These are phyloP conservation scores for Globisporangium polare DNA, from an alignment of 352 stramenopile species.

Conservation along the genomic window DNA sequence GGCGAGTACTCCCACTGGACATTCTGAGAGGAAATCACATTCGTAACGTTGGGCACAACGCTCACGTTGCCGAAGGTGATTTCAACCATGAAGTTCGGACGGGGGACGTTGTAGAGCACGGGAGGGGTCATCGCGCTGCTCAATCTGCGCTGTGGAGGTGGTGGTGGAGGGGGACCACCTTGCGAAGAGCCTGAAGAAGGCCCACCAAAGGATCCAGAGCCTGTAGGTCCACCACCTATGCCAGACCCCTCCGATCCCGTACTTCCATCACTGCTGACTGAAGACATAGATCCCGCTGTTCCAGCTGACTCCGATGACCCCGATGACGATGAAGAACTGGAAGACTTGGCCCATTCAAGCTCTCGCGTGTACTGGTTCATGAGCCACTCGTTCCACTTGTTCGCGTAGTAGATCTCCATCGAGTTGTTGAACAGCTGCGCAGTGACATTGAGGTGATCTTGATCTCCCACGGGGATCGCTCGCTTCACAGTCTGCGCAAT, in stretches of 20 bases:
- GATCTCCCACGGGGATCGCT: slow-evolving; percentile 12
- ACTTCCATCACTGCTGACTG: not conserved
- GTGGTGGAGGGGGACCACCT: not conserved
- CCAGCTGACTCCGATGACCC: not conserved
- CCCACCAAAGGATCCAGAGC: too few relatives aligned
- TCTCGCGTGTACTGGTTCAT: slow-evolving; percentile 13
- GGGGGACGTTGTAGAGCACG: slow-evolving; percentile 17
- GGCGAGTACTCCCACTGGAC: slow-evolving; percentile 1
- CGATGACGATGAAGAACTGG: not conserved
- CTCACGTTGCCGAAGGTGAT: slow-evolving; percentile 32
- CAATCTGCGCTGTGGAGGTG: slow-evolving; percentile 1
- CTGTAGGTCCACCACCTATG: too few relatives aligned
- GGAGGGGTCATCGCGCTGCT: slow-evolving; percentile 10
- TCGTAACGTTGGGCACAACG: slow-evolving; percentile 15
- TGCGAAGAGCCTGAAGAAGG: not conserved
- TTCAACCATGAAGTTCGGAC: slow-evolving; percentile 25
- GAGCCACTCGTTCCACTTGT: slow-evolving; percentile 24
- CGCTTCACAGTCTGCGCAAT: not conserved
- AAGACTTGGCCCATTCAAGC: not conserved
- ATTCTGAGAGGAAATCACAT: slow-evolving; percentile 1
- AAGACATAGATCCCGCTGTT: not conserved
- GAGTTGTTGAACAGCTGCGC: slow-evolving; percentile 35
- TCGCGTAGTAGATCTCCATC: slow-evolving; percentile 20
- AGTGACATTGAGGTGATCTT: slow-evolving; percentile 27
- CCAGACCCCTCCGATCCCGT: not conserved